Base-by-base conservation (phyloP, 2,329 filamentous ascomycete genomes). In the Fusarium nelsonii region DNA sequence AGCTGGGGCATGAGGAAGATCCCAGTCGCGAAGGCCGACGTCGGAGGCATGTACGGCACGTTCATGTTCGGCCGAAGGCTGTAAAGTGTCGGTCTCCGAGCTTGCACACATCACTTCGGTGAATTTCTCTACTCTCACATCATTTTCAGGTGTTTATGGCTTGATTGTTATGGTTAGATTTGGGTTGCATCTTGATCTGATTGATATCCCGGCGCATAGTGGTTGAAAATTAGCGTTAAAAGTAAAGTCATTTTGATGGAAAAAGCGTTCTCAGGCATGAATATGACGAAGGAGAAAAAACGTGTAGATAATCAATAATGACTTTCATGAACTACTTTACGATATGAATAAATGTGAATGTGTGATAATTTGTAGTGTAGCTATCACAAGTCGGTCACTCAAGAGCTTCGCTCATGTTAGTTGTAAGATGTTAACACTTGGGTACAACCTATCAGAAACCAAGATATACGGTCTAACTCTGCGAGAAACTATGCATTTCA, bases 1-100 rank as follows among this genome's bases (percentile, higher is more conserved):
- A 92, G 89, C 81, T 95, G 92, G 92, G 92, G 92, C 37, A 94
- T 94, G 89, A 86, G 91, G 67, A 96, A 98, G 82, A 86, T 98
- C 41, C 97, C 95, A n/a, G 91, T 98, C 71, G 93, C 92, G 28
- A 88, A 90, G 75, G 93, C 94, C 54, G 95, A 98, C 78, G 92
- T 98, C 28, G 96, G 97, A 73, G 93, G 93, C 66, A 97, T 97
- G 76, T 97, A 98, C 76, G 96, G 96, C 23, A 86, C 83, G 26
- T 89, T 86, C 74, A 89, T 89, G 87, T 89, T 89, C 79, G 86
- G 86, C 74, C 81, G 86, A 70, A 84, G 85, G 75, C 78, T 89
- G 58, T 89, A 78, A 82, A 61, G 78, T 81, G 57, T 45, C 56
- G 56, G 62, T 39, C 49, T 61, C 70, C 55, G 58, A 69, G 51